A percentile compares a stretch with the other conserved stretches of the same genome.
These are phyloP conservation scores for Diaporthe humulicola DNA, from an alignment of 2,329 filamentous ascomycete genomes.

Conservation along the genomic window DNA sequence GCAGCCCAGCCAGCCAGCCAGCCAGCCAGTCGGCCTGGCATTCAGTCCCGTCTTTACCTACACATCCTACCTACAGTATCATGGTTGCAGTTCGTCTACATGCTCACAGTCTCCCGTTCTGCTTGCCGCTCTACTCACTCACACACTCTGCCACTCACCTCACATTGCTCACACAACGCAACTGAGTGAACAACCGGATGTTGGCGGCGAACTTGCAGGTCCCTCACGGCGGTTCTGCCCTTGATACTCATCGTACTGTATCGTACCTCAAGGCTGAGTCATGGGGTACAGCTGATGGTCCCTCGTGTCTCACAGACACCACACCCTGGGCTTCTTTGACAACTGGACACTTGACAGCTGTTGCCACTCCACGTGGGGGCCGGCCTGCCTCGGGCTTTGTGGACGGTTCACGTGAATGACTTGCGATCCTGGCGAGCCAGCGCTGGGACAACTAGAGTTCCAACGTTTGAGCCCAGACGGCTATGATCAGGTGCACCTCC, in stretches of 20 bases:
- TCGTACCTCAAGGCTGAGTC: constrained; percentile 19
- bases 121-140: background rate
- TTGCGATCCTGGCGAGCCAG: background rate
- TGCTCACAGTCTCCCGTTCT: background rate
- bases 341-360: constrained; percentile 11
- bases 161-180: background rate
- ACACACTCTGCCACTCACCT: background rate
- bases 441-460: background rate
- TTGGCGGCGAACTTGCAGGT: background rate
- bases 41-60: too few relatives aligned
- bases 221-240: background rate
- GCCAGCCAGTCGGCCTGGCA: background rate
- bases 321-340: background rate
- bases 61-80: too few relatives aligned
- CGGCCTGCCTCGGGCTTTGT: background rate
- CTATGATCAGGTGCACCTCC: too few relatives aligned
- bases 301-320: constrained; percentile 25
- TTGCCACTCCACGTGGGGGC: constrained; percentile 30
- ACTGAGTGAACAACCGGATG: background rate
- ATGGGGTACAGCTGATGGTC: constrained; percentile 28
- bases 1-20: background rate
- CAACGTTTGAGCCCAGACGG: background rate
- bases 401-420: constrained; percentile 13
- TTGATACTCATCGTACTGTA: background rate
- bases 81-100: background rate